A percentile compares a stretch with the other conserved stretches of the same genome.
Conservation (phyloP, 1,284 basidiomycete genomes). For the Rhodotorula mucilaginosa region DNA sequence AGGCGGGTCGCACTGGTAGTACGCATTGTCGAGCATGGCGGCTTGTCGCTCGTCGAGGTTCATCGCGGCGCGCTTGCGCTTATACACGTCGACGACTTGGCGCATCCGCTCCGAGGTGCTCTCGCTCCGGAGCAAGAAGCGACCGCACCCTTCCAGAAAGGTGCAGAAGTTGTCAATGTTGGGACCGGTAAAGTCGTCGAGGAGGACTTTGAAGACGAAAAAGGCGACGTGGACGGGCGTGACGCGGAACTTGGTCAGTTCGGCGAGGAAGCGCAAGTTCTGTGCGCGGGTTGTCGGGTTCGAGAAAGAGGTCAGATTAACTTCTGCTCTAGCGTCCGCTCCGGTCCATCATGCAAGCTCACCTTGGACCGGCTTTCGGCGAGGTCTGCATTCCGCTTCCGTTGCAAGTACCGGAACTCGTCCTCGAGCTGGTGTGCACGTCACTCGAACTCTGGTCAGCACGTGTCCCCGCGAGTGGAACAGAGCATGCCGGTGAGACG, state of each 20-base stretch:
- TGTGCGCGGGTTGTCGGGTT: constrained; percentile 47
- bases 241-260: constrained; percentile 92
- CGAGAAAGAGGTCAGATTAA: too few species aligned
- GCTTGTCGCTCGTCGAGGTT: constrained; percentile 88
- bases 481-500: too few species aligned
- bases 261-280: constrained; percentile 87
- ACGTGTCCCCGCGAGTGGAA: too few species aligned
- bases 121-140: constrained; percentile 83
- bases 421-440: constrained; percentile 71
- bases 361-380: constrained; percentile 81
- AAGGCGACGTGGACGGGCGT: constrained; percentile 88
- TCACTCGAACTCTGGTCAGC: neutral
- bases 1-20: constrained; percentile 98
- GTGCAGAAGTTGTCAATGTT: constrained; percentile 93
- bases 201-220: constrained; percentile 92
- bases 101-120: constrained; percentile 79
- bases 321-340: neutral
- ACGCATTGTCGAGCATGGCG: constrained; percentile 92
- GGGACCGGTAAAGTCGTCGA: constrained; percentile 88
- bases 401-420: constrained; percentile 93
- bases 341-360: constrained; percentile 20
- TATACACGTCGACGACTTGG: constrained; percentile 81
- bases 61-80: constrained; percentile 85
- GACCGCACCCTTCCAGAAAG: constrained; percentile 87
- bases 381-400: constrained; percentile 87